phyloP scores from a whole-genome alignment of 768 basidiomycete genomes.

The Cyathus striatus region DNA sequence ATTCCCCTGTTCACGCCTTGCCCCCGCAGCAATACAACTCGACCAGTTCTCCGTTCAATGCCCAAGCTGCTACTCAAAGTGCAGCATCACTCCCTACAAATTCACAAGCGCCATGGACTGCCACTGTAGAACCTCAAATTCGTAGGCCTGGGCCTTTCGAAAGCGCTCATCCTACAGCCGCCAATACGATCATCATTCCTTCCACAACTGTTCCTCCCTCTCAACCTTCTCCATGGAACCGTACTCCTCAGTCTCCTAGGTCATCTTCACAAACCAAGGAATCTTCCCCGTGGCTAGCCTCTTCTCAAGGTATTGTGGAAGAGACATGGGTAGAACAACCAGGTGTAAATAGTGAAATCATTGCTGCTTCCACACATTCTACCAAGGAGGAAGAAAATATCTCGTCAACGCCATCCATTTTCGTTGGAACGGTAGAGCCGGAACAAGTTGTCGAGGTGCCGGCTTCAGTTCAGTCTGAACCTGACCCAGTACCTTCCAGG shows the following conservation, averaged over 20 bases:
- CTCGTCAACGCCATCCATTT: too few relatives aligned
- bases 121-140: conserved; percentile 15
- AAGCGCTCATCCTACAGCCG: conserved; percentile 31
- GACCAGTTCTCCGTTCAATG: too few relatives aligned
- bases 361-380: too few relatives aligned
- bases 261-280: conserved; percentile 27
- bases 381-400: too few relatives aligned
- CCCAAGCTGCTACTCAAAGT: neutral
- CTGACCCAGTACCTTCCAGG: neutral
- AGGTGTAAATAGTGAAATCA: neutral
- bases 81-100: neutral
- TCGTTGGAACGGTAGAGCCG: neutral
- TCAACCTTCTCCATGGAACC: conserved; percentile 33
- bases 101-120: conserved; percentile 30
- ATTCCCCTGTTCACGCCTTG: too few relatives aligned
- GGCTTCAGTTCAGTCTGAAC: neutral
- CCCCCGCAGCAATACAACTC: too few relatives aligned
- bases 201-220: conserved; percentile 9
- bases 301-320: conserved; percentile 39
- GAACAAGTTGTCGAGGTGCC: neutral
- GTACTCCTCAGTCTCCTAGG: conserved; percentile 16
- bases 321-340: conserved; percentile 39
- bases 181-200: conserved; percentile 24
- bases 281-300: conserved; percentile 51
- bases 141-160: conserved; percentile 40